Conservation (phyloP, 179 eudicot species). For the Drosera spatulata region DNA sequence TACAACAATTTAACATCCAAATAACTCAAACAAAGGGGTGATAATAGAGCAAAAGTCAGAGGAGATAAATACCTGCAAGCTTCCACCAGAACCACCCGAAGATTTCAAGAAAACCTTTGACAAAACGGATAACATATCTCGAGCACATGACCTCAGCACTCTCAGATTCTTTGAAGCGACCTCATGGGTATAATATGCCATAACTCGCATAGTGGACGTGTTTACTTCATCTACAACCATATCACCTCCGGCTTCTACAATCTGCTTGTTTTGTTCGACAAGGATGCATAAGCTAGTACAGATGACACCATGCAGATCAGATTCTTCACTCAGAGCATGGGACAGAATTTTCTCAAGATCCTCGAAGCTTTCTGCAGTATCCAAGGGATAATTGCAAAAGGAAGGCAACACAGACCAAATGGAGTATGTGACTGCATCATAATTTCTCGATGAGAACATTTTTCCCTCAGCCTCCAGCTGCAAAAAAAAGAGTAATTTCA, state of each 20-base stretch:
- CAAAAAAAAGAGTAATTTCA: slow-evolving; percentile 10
- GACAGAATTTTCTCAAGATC: slow-evolving; percentile 43
- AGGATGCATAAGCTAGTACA: slow-evolving; percentile 84
- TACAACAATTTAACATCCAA: too few species aligned
- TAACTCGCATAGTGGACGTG: slow-evolving; percentile 45
- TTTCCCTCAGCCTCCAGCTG: slow-evolving; percentile 78
- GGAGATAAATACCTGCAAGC: slow-evolving; percentile 54
- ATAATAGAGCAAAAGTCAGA: not conserved
- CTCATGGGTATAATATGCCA: slow-evolving; percentile 40
- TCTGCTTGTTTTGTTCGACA: slow-evolving; percentile 68
- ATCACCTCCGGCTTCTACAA: slow-evolving; percentile 36
- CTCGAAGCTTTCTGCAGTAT: slow-evolving; percentile 61
- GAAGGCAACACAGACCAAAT: slow-evolving; percentile 92
- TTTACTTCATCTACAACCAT: slow-evolving; percentile 25
- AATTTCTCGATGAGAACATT: slow-evolving; percentile 51
- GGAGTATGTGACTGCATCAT: slow-evolving; percentile 64
- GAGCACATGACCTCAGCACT: slow-evolving; percentile 50
- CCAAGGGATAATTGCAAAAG: slow-evolving; percentile 87
- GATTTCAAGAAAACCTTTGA: slow-evolving; percentile 50
- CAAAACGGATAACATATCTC: slow-evolving; percentile 40
- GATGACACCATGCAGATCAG: slow-evolving; percentile 63
- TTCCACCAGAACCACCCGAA: slow-evolving; percentile 62
- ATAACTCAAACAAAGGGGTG: too few species aligned
- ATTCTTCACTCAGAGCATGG: slow-evolving; percentile 48
- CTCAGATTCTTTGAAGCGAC: slow-evolving; percentile 60